These are phyloP conservation scores for Geranium brycei DNA, from an alignment of 345 rosid genomes.

Conservation along the genomic window DNA sequence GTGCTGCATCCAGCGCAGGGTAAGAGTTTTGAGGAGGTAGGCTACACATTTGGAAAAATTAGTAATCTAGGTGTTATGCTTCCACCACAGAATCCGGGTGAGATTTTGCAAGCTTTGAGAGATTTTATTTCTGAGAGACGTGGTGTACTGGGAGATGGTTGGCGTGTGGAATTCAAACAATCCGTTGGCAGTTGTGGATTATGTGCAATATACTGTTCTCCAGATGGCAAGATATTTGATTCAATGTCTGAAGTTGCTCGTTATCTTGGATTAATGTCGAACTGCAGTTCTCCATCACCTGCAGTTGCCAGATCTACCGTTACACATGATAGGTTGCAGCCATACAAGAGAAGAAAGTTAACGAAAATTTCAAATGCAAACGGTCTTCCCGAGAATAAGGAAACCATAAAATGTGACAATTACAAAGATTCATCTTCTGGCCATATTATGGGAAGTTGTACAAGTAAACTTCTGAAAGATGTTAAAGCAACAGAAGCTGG, in stretches of 20 bases:
- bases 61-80: constrained; percentile 33
- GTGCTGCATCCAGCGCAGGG: constrained; percentile 25
- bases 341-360: constrained; percentile 51
- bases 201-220: constrained; percentile 58
- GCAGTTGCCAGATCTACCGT: constrained; percentile 36
- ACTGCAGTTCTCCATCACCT: constrained; percentile 31
- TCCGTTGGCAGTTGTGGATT: constrained; percentile 35
- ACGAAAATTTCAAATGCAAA: constrained; percentile 27
- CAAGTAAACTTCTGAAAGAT: constrained; percentile 18
- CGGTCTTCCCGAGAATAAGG: constrained; percentile 48
- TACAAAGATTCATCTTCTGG: constrained; percentile 29
- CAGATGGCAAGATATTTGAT: constrained; percentile 68
- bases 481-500: constrained; percentile 28
- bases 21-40: constrained; percentile 32
- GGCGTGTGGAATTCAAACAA: constrained; percentile 64
- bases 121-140: constrained; percentile 67
- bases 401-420: constrained; percentile 25
- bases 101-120: constrained; percentile 66
- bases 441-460: constrained; percentile 23
- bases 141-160: constrained; percentile 74
- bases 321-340: constrained; percentile 33
- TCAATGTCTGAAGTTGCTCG: constrained; percentile 72
- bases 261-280: constrained; percentile 60
- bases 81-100: constrained; percentile 48
- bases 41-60: constrained; percentile 32